These are phyloP conservation scores for Ceratocystis diversiconidia DNA, from an alignment of 2,329 filamentous ascomycete genomes.

Conservation along the genomic window DNA sequence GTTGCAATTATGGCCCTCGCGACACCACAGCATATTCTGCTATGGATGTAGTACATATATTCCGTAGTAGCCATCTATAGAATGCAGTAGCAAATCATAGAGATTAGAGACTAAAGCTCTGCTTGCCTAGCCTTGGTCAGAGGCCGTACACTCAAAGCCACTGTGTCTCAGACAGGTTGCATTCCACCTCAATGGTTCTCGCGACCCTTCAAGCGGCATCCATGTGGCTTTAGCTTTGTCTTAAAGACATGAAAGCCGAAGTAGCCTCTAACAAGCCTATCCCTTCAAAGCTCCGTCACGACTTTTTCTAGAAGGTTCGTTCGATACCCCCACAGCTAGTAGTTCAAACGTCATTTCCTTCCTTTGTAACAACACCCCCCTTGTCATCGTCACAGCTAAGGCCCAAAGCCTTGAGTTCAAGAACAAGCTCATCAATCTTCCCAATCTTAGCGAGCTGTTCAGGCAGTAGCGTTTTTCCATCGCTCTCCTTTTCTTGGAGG, in stretches of 20 bases:
- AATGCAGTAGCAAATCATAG: not conserved
- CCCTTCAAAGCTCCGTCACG: not conserved
- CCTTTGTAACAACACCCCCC: constrained; percentile 23
- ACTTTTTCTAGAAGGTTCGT: not conserved
- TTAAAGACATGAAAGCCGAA: not conserved
- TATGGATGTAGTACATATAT: not conserved
- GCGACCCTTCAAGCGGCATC: too few relatives aligned
- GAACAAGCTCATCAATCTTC: constrained; percentile 85
- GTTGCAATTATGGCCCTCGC: too few relatives aligned
- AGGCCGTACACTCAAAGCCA: too few relatives aligned
- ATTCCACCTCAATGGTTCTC: too few relatives aligned
- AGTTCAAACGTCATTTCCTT: not conserved
- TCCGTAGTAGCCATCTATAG: not conserved
- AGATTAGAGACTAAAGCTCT: not conserved
- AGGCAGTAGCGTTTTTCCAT: constrained; percentile 66
- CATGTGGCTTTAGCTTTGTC: too few relatives aligned
- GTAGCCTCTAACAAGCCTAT: not conserved
- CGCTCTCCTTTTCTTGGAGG: constrained; percentile 78
- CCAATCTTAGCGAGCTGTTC: constrained; percentile 97
- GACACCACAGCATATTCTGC: not conserved
- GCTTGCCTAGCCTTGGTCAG: too few relatives aligned
- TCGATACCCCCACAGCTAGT: not conserved
- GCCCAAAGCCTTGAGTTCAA: constrained; percentile 72
- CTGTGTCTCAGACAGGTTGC: too few relatives aligned
- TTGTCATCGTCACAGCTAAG: constrained; percentile 66